These are phyloP conservation scores for Stachybotrys chartarum DNA, from an alignment of 2,329 filamentous ascomycete species.

Conservation along the genomic window DNA sequence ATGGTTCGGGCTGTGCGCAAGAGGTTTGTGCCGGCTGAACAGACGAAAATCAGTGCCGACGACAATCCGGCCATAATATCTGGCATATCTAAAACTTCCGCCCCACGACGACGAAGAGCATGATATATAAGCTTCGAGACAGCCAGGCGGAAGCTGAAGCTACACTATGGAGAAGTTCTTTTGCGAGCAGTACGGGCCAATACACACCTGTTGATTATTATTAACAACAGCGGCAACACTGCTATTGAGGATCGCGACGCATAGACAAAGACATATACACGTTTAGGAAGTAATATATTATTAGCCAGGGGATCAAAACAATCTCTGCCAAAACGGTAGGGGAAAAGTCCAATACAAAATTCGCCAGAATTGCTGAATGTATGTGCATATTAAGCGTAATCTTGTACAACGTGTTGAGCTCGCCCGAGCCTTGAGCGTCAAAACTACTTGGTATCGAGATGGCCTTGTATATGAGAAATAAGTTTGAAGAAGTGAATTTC, in stretches of 20 bases:
- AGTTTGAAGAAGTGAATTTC: neutral
- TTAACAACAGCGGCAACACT: too few species aligned
- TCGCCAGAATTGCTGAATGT: neutral
- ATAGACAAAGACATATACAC: too few species aligned
- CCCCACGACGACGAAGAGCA: slow-evolving; percentile 21
- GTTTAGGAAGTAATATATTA: too few species aligned
- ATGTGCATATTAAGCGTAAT: neutral
- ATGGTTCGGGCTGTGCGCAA: slow-evolving; percentile 77
- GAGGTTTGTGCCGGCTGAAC: slow-evolving; percentile 54
- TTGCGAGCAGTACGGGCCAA: too few species aligned
- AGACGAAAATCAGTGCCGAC: neutral
- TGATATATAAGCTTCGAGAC: slow-evolving; percentile 4
- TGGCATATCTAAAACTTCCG: slow-evolving; percentile 10
- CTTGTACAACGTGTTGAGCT: neutral
- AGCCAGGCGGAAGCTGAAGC: neutral
- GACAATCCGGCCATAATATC: slow-evolving; percentile 15
- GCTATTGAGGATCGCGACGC: too few species aligned
- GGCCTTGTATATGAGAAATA: neutral
- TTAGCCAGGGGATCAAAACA: too few species aligned
- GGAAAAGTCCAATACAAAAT: neutral
- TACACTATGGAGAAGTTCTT: too few species aligned
- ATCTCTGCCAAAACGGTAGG: neutral
- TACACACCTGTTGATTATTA: too few species aligned
- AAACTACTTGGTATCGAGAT: neutral
- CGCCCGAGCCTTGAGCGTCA: neutral